phyloP scores from a whole-genome alignment of 1,284 basidiomycete genomes.

The Phellinidium pouzarii region DNA sequence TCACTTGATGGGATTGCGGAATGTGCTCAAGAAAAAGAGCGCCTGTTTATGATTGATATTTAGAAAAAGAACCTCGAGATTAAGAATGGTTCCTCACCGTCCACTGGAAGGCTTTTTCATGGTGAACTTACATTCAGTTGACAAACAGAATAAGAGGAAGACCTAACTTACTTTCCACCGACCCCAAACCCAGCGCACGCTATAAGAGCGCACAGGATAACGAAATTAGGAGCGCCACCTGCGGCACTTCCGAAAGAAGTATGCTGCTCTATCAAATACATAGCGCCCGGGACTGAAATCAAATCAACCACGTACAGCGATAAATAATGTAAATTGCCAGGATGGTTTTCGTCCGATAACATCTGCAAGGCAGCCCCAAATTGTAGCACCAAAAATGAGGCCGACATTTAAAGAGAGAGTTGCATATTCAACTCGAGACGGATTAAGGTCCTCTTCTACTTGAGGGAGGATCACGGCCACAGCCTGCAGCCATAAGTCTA shows the following conservation, averaged over 20 bases:
- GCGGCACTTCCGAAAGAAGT: conserved; percentile 51
- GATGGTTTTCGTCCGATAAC: conserved; percentile 46
- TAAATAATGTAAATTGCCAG: conserved; percentile 54
- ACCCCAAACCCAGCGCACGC: conserved; percentile 51
- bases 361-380: conserved; percentile 47
- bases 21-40: conserved; percentile 52
- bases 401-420: conserved; percentile 53
- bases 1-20: conserved; percentile 43
- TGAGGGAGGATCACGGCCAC: conserved; percentile 46
- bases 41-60: conserved; percentile 26
- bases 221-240: conserved; percentile 48
- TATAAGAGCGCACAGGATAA: conserved; percentile 41
- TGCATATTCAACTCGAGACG: conserved; percentile 39
- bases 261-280: not conserved
- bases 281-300: not conserved
- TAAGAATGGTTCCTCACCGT: conserved; percentile 30
- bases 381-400: conserved; percentile 49
- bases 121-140: not conserved
- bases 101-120: conserved; percentile 42
- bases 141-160: not conserved
- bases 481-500: conserved; percentile 50
- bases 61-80: too few species aligned
- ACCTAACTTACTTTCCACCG: conserved; percentile 49
- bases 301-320: conserved; percentile 34
- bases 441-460: conserved; percentile 39